phyloP scores from a whole-genome alignment of 164 flowering plant genomes.

The Magnolia sinica region DNA sequence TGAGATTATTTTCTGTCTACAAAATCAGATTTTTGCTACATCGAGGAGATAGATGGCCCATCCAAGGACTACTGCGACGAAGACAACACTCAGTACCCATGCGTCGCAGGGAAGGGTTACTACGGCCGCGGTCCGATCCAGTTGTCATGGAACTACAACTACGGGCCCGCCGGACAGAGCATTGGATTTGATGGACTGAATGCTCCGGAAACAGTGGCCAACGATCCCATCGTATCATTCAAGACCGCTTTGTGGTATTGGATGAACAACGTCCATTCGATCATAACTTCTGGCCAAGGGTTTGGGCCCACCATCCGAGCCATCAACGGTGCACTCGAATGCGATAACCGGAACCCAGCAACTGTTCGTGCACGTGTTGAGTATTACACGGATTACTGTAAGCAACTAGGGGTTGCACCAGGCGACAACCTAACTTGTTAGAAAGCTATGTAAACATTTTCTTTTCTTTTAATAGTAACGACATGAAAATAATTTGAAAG shows the following conservation, averaged over 20 bases:
- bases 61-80: slow-evolving; percentile 29
- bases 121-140: slow-evolving; percentile 38
- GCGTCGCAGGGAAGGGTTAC: slow-evolving; percentile 26
- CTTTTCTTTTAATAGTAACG: too few species aligned
- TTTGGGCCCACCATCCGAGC: slow-evolving; percentile 41
- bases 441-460: neutral
- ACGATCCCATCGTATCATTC: slow-evolving; percentile 27
- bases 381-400: slow-evolving; percentile 29
- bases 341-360: slow-evolving; percentile 19
- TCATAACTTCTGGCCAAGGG: slow-evolving; percentile 33
- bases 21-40: slow-evolving; percentile 37
- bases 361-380: slow-evolving; percentile 21
- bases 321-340: slow-evolving; percentile 35
- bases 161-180: slow-evolving; percentile 33
- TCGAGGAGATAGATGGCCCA: slow-evolving; percentile 35
- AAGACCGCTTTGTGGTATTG: slow-evolving; percentile 44
- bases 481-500: too few species aligned
- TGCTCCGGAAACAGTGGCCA: slow-evolving; percentile 35
- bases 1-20: neutral
- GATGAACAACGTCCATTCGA: slow-evolving; percentile 30
- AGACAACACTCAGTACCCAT: slow-evolving; percentile 27
- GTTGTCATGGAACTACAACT: slow-evolving; percentile 38
- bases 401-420: slow-evolving; percentile 25
- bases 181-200: slow-evolving; percentile 34
- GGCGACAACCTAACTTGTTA: slow-evolving; percentile 35